Percentiles rank a stretch among this genome's conserved stretches.
Conservation (phyloP, 768 basidiomycete genomes). For the Phlebiopsis flavidoalba region DNA sequence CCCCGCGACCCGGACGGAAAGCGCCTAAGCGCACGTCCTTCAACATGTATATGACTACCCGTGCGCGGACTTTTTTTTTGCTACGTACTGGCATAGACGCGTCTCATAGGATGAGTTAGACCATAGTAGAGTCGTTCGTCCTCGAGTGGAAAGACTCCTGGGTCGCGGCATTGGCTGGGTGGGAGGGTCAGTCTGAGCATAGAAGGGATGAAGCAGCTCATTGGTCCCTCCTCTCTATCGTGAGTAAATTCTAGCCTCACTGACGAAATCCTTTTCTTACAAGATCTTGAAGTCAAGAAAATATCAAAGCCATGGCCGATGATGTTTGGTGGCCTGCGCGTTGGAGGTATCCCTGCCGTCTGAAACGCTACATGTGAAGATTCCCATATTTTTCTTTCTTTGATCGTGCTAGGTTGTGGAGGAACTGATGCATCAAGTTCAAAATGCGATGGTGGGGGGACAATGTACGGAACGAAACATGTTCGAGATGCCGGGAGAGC, state of each 20-base stretch:
- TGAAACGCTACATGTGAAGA: too few species aligned
- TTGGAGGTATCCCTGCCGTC: too few species aligned
- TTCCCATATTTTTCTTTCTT: too few species aligned
- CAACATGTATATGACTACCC: conserved; percentile 15
- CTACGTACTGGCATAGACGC: not conserved
- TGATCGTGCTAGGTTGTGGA: not conserved
- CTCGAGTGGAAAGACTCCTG: conserved; percentile 28
- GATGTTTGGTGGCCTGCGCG: not conserved
- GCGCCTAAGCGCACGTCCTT: conserved; percentile 19
- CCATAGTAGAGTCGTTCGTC: conserved; percentile 26
- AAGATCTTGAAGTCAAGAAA: not conserved
- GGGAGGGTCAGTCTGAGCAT: conserved; percentile 32
- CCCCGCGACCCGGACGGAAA: conserved; percentile 16
- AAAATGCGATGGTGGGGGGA: not conserved
- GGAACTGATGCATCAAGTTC: not conserved
- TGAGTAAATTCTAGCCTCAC: not conserved
- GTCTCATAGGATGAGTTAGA: not conserved
- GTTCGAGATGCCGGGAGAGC: not conserved
- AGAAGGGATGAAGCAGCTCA: conserved; percentile 18
- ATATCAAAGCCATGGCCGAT: not conserved
- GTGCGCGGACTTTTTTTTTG: not conserved
- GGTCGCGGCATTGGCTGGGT: conserved; percentile 34
- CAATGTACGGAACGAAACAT: not conserved
- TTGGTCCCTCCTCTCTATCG: conserved; percentile 18
- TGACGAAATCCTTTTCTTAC: not conserved